A percentile compares a stretch with the other conserved stretches of the same genome.
Evolutionary conservation across 1,284 basidiomycete species (phyloP).

Genomic region (Dichomitus squalens): DNA sequence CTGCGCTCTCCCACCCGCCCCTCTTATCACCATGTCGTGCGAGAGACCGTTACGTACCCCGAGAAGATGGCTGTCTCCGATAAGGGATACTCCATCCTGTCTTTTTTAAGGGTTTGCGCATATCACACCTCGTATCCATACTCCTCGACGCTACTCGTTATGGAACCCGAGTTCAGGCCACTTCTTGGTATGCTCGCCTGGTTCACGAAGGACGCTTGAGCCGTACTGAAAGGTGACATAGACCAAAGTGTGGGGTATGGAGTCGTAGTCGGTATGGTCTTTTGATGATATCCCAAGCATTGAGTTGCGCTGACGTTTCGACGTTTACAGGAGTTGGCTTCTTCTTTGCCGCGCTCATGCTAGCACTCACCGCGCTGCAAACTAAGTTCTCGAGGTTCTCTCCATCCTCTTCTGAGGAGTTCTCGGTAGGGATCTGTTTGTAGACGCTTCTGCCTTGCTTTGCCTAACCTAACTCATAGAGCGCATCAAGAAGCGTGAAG

Average conservation of each 20-base stretch:
- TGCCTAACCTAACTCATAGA: constrained; percentile 26
- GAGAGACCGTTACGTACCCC: neutral
- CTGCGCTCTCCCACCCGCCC: neutral
- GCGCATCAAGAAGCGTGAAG: constrained; percentile 52
- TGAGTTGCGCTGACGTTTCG: neutral
- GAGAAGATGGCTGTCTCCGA: too few relatives aligned
- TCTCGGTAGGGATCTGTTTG: constrained; percentile 39
- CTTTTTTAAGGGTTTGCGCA: neutral
- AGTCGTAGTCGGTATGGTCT: constrained; percentile 49
- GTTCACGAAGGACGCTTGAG: neutral
- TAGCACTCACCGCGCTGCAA: constrained; percentile 47
- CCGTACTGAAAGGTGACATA: constrained; percentile 13
- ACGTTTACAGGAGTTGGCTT: constrained; percentile 46
- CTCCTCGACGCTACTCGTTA: neutral
- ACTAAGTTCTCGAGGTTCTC: constrained; percentile 50
- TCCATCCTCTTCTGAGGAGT: constrained; percentile 55
- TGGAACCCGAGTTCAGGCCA: constrained; percentile 19
- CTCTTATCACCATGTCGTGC: neutral
- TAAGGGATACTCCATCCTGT: neutral
- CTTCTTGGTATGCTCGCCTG: constrained; percentile 27
- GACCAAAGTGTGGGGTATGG: constrained; percentile 52
- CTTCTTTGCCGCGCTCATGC: constrained; percentile 51
- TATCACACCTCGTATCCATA: neutral
- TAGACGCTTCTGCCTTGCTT: neutral
- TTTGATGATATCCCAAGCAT: neutral